Conservation (phyloP, 371 early-diverging fungal species). For the Enterocytospora artemiae region DNA sequence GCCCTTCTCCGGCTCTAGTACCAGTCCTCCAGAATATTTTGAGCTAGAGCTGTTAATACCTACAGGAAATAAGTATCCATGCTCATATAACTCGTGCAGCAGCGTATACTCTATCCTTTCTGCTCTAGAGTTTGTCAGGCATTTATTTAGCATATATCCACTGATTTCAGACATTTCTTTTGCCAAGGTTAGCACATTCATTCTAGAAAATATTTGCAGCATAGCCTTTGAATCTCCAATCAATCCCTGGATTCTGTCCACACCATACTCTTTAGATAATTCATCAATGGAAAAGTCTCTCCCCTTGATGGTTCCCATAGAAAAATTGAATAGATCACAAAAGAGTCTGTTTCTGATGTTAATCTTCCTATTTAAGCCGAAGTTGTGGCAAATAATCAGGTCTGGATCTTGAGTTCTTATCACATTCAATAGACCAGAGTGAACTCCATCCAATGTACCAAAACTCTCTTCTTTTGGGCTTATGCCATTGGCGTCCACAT, state of each 20-base stretch:
- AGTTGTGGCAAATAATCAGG: conserved; percentile 39
- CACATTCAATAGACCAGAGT: conserved; percentile 9
- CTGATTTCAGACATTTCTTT: conserved; percentile 53
- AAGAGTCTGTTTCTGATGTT: conserved; percentile 20
- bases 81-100: conserved; percentile 76
- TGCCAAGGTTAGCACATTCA: conserved; percentile 47
- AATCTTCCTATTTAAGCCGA: neutral
- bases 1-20: conserved; percentile 88
- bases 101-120: conserved; percentile 92
- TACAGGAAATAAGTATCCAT: conserved; percentile 51
- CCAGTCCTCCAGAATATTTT: conserved; percentile 90
- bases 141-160: conserved; percentile 59
- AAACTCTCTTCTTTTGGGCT: neutral
- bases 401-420: conserved; percentile 31
- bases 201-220: conserved; percentile 27
- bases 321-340: conserved; percentile 46
- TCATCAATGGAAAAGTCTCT: conserved; percentile 47
- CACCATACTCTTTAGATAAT: conserved; percentile 7
- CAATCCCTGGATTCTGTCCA: neutral
- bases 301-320: conserved; percentile 35
- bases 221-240: conserved; percentile 26
- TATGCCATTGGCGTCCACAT: neutral
- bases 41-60: conserved; percentile 67
- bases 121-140: conserved; percentile 77
- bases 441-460: conserved; percentile 1